These are phyloP conservation scores for Lavandula angustifolia DNA, from an alignment of 257 asterid genomes.

Conservation along the genomic window DNA sequence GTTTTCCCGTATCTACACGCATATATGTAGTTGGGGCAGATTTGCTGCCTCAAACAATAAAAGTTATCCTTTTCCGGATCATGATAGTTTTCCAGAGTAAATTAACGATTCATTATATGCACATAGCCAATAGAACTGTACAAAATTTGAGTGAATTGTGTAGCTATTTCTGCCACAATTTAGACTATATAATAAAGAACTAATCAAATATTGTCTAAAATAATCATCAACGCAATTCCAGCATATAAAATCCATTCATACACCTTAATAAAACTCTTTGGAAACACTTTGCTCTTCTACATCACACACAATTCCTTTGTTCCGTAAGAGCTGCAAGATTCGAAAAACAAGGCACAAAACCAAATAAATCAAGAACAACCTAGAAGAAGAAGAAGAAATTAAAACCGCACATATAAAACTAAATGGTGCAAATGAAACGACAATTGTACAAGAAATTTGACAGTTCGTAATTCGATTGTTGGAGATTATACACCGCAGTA, in stretches of 20 bases:
- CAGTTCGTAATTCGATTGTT: background rate
- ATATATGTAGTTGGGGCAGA: background rate
- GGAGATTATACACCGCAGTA: conserved; percentile 4
- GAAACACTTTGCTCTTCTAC: conserved; percentile 5
- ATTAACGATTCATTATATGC: background rate
- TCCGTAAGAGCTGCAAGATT: conserved; percentile 22
- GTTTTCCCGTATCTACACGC: conserved; percentile 6
- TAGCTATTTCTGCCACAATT: background rate
- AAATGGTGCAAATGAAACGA: background rate
- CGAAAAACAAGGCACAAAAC: background rate
- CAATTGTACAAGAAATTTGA: background rate
- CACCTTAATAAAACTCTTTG: background rate
- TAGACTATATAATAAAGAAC: background rate
- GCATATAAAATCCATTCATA: background rate
- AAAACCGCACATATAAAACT: conserved; percentile 7
- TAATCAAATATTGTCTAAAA: background rate
- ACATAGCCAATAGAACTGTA: background rate
- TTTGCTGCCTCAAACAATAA: too few species aligned
- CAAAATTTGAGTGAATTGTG: background rate
- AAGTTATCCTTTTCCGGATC: too few species aligned
- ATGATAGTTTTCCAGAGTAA: background rate
- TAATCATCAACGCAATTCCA: conserved; percentile 7
- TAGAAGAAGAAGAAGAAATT: conserved; percentile 13
- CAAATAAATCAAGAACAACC: conserved; percentile 11
- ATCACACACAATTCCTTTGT: conserved; percentile 28